These are phyloP conservation scores for Tetragonia tetragonoides DNA, from an alignment of 148 eudicot species.

Conservation along the genomic window DNA sequence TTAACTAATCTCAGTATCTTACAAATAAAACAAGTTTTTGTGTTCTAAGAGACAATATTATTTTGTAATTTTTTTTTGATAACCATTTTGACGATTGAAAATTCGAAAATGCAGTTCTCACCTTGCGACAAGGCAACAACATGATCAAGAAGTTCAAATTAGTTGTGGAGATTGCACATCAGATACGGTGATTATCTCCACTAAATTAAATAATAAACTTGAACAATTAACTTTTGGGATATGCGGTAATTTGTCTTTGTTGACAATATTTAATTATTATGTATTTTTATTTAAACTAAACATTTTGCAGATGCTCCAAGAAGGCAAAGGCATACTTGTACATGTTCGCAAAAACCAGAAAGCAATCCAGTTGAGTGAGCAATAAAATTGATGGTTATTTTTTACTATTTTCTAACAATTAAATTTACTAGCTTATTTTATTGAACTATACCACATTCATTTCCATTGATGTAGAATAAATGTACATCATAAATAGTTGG, in stretches of 20 bases:
- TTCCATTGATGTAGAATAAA: too few species aligned
- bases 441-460: too few species aligned
- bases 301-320: constrained; percentile 13
- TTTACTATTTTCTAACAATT: too few species aligned
- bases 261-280: neutral
- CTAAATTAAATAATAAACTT: neutral
- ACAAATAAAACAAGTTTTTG: too few species aligned
- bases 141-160: constrained; percentile 23
- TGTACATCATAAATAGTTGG: too few species aligned
- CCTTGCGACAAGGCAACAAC: constrained; percentile 20
- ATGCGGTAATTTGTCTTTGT: neutral
- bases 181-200: constrained; percentile 21
- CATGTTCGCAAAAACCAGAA: constrained; percentile 29
- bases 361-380: constrained; percentile 31
- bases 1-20: too few species aligned
- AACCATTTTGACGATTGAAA: neutral
- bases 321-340: constrained; percentile 30
- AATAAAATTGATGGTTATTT: neutral
- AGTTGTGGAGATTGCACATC: constrained; percentile 23
- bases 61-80: too few species aligned
- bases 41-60: too few species aligned
- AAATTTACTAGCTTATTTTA: neutral
- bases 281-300: too few species aligned
- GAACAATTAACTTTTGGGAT: too few species aligned
- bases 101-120: constrained; percentile 18